Percentiles rank a stretch among this genome's conserved stretches.
Conservation (phyloP, 2,329 filamentous ascomycete genomes). For the Colletotrichum eleusines region DNA sequence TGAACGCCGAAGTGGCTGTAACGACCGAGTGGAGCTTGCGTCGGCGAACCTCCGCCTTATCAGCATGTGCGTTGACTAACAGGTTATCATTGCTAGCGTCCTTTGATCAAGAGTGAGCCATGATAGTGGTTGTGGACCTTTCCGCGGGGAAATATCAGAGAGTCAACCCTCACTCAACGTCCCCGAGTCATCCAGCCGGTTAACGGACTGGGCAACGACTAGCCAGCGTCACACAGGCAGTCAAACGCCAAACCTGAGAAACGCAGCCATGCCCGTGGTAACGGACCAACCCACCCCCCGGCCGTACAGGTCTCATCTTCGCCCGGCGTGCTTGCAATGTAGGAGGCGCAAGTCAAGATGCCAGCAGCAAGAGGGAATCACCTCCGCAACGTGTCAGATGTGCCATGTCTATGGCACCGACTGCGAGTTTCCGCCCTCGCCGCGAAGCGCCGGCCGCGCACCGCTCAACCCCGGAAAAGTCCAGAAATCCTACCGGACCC, state of each 20-base stretch:
- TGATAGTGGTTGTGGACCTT: conserved; percentile 35
- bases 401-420: conserved; percentile 70
- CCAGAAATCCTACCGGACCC: conserved; percentile 29
- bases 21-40: conserved; percentile 19
- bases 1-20: conserved; percentile 20
- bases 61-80: conserved; percentile 40
- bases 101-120: conserved; percentile 13
- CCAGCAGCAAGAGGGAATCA: conserved; percentile 63
- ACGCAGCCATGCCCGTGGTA: conserved; percentile 30
- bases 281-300: conserved; percentile 48
- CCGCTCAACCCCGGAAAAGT: conserved; percentile 40
- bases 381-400: conserved; percentile 65
- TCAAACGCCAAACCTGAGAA: conserved; percentile 2
- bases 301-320: conserved; percentile 72
- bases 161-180: conserved; percentile 29
- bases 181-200: conserved; percentile 34
- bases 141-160: conserved; percentile 42
- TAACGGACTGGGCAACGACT: conserved; percentile 30
- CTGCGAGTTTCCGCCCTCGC: conserved; percentile 61
- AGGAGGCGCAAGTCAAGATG: conserved; percentile 72
- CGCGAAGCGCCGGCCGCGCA: conserved; percentile 31
- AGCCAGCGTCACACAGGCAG: conserved; percentile 2
- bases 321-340: conserved; percentile 71
- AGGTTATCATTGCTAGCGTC: conserved; percentile 28
- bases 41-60: conserved; percentile 42